Evolutionary conservation across 176 grass and related monocot genomes (phyloP).

Genomic region (Thalia dealbata): DNA sequence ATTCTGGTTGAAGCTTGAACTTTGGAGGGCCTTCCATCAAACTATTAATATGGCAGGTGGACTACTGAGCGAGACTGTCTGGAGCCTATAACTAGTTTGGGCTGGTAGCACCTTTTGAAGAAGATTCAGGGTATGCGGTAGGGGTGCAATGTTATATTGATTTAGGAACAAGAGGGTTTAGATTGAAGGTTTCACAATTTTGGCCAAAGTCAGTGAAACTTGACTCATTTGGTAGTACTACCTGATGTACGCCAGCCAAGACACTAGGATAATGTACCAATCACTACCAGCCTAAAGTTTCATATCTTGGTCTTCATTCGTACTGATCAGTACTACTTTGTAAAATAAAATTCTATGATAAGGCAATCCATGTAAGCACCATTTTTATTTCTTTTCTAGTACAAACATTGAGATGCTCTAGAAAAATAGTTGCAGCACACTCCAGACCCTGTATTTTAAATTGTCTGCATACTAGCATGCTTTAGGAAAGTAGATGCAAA

Average conservation of each 20-base stretch:
- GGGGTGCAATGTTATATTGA: neutral
- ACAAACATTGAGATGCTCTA: neutral
- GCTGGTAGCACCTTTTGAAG: neutral
- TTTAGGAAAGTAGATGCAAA: neutral
- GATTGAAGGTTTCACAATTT: neutral
- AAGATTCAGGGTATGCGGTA: neutral
- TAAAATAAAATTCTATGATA: neutral
- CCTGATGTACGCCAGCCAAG: too few relatives aligned
- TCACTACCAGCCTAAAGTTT: neutral
- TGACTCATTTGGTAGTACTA: too few relatives aligned
- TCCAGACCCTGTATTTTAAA: neutral
- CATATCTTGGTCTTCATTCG: neutral
- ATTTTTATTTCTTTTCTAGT: neutral
- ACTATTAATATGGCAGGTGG: neutral
- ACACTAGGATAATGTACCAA: neutral
- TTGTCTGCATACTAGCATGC: neutral
- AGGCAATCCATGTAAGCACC: neutral
- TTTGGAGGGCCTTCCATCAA: neutral
- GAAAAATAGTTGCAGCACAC: neutral
- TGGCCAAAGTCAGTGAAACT: neutral
- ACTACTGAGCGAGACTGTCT: neutral
- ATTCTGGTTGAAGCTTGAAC: neutral
- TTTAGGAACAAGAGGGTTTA: neutral
- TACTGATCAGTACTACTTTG: neutral
- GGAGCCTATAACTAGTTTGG: neutral